These are phyloP conservation scores for Trichoderma endophyticum DNA, from an alignment of 2,329 filamentous ascomycete species.

Conservation along the genomic window DNA sequence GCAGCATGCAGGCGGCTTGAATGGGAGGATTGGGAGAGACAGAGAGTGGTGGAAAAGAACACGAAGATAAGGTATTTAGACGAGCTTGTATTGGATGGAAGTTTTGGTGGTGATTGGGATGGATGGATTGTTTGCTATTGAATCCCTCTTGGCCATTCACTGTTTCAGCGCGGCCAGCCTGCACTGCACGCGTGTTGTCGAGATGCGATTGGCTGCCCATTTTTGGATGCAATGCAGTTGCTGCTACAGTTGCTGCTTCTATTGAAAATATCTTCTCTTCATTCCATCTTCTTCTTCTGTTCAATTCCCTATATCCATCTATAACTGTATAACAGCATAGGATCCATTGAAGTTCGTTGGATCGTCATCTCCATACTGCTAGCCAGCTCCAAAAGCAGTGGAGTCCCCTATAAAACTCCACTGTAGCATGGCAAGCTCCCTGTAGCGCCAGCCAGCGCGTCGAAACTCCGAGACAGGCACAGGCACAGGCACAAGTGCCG, in stretches of 20 bases:
- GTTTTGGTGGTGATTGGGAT: neutral
- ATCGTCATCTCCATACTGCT: neutral
- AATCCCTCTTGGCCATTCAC: neutral
- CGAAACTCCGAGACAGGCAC: neutral
- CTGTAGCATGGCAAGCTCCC: neutral
- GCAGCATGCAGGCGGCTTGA: neutral
- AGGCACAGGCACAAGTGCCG: neutral
- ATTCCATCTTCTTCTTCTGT: neutral
- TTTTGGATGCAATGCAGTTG: neutral
- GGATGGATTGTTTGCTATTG: neutral
- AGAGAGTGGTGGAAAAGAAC: neutral
- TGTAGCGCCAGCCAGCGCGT: neutral
- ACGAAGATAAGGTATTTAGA: neutral
- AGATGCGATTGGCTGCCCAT: neutral
- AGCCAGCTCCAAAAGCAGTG: neutral
- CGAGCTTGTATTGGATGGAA: neutral
- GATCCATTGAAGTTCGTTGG: neutral
- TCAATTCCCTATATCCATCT: neutral
- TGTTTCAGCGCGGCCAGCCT: neutral
- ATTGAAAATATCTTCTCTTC: neutral
- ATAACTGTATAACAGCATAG: too few species aligned
- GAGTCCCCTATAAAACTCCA: neutral
- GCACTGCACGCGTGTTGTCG: neutral
- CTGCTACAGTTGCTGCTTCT: neutral
- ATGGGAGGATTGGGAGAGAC: neutral